Conservation (phyloP, 192 early-diverging fungal genomes). For the Funneliformis mosseae region DNA sequence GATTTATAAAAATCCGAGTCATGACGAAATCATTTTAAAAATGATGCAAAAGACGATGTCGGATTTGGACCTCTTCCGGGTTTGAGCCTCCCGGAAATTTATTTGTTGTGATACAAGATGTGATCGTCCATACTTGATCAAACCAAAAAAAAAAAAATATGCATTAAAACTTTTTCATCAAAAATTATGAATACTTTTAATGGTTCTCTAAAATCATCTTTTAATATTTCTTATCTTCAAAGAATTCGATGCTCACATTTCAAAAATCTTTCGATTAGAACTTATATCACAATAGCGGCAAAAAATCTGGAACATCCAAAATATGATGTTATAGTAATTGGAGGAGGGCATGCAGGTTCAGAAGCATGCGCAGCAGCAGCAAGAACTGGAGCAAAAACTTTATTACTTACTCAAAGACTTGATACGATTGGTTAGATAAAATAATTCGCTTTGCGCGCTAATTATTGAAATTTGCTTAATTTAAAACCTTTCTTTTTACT, state of each 20-base stretch:
- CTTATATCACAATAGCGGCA: constrained; percentile 6
- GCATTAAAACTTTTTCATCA: no score
- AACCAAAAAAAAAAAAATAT: no score
- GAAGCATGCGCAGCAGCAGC: constrained; percentile 81
- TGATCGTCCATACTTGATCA: no score
- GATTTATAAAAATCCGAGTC: no score
- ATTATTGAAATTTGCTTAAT: not conserved
- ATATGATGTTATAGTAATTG: constrained; percentile 79
- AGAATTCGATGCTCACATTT: not conserved
- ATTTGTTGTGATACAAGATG: no score
- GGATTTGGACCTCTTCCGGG: no score
- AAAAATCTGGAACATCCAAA: constrained; percentile 22
- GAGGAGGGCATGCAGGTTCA: constrained; percentile 83
- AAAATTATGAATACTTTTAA: no score
- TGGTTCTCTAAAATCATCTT: no score
- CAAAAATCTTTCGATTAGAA: not conserved
- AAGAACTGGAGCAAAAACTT: constrained; percentile 67
- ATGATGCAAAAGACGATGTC: no score
- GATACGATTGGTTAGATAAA: constrained; percentile 66
- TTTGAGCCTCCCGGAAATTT: no score
- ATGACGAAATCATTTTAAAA: no score
- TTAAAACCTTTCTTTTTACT: not conserved
- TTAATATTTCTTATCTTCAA: not conserved
- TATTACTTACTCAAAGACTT: constrained; percentile 73
- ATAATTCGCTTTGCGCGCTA: not conserved